These are phyloP conservation scores for Mortierella antarctica DNA, from an alignment of 192 early-diverging fungal species.

Conservation along the genomic window DNA sequence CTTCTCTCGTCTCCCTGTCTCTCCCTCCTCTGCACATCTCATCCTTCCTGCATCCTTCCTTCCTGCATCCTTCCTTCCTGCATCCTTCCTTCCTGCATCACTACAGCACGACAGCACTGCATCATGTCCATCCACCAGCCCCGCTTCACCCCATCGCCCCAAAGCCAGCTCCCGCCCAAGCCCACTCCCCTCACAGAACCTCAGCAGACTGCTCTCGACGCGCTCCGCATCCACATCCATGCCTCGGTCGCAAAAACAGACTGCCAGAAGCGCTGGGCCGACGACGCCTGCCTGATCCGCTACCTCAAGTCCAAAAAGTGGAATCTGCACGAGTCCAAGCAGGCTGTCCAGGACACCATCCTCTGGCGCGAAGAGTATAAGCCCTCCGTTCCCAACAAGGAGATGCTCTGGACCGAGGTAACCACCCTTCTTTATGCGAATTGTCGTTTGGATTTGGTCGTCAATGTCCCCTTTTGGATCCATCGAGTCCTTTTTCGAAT, in stretches of 20 bases:
- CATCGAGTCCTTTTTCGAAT: too few species aligned
- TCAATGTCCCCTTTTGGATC: too few species aligned
- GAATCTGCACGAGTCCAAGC: slow-evolving; percentile 70
- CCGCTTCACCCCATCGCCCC: slow-evolving; percentile 20
- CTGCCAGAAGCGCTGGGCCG: slow-evolving; percentile 29
- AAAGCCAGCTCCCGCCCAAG: slow-evolving; percentile 6
- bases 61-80: background rate
- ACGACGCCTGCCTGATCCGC: slow-evolving; percentile 69
- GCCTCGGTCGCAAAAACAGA: background rate
- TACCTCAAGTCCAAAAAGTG: slow-evolving; percentile 82
- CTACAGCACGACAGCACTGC: background rate
- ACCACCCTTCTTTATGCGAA: background rate
- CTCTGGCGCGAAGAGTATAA: slow-evolving; percentile 81
- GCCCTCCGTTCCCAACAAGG: slow-evolving; percentile 75
- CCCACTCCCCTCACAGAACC: slow-evolving; percentile 15
- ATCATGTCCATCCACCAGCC: slow-evolving; percentile 9
- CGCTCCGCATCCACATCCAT: slow-evolving; percentile 36
- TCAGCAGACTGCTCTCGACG: slow-evolving; percentile 20
- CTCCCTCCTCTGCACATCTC: too few species aligned
- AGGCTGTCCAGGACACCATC: slow-evolving; percentile 78
- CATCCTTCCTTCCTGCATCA: slow-evolving; percentile 8
- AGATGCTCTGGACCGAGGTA: slow-evolving; percentile 82
- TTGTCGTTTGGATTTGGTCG: background rate
- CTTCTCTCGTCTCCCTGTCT: background rate
- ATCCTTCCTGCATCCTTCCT: too few species aligned